Percentiles rank a stretch among this genome's conserved stretches.
phyloP scores from a whole-genome alignment of 495 filamentous ascomycete species.

The Aspergillus carlsbadensis region DNA sequence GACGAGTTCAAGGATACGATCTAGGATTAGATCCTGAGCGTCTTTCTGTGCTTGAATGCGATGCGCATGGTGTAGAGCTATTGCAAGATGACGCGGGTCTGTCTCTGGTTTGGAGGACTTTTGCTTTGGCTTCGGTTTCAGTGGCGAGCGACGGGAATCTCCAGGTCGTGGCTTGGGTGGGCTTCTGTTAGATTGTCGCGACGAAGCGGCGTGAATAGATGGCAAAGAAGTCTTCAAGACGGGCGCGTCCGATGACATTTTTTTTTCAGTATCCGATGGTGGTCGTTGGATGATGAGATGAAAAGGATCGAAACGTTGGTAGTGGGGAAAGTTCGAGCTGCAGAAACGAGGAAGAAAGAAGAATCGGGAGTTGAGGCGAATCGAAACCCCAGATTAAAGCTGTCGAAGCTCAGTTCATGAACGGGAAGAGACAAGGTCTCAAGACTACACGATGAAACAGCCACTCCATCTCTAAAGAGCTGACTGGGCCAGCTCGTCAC shows the following conservation, averaged over 20 bases:
- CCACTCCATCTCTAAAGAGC: neutral
- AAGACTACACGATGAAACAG: neutral
- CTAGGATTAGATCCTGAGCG: slow-evolving; percentile 68
- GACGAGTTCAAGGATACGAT: slow-evolving; percentile 64
- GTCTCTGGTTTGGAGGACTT: slow-evolving; percentile 40
- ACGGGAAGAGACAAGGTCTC: slow-evolving; percentile 1
- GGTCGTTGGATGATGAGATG: neutral
- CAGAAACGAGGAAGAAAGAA: neutral
- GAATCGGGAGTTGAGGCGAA: slow-evolving; percentile 20
- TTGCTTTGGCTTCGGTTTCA: slow-evolving; percentile 18
- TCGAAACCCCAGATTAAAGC: slow-evolving; percentile 16
- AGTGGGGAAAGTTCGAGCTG: neutral
- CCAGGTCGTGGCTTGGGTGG: slow-evolving; percentile 14
- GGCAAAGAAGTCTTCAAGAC: slow-evolving; percentile 57
- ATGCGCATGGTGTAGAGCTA: slow-evolving; percentile 77
- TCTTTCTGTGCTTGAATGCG: slow-evolving; percentile 75
- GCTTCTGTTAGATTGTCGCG: slow-evolving; percentile 24
- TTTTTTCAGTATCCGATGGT: slow-evolving; percentile 7
- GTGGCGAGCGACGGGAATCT: slow-evolving; percentile 24
- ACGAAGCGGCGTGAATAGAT: slow-evolving; percentile 35
- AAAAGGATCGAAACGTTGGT: neutral
- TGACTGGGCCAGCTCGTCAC: neutral
- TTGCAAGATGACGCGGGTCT: slow-evolving; percentile 54
- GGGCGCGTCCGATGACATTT: slow-evolving; percentile 38
- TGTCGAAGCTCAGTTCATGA: slow-evolving; percentile 8